Evolutionary conservation across 352 stramenopile species (phyloP), one percentile per base, ranked within the genome.

Genomic region (Globisporangium cylindrosporum): DNA sequence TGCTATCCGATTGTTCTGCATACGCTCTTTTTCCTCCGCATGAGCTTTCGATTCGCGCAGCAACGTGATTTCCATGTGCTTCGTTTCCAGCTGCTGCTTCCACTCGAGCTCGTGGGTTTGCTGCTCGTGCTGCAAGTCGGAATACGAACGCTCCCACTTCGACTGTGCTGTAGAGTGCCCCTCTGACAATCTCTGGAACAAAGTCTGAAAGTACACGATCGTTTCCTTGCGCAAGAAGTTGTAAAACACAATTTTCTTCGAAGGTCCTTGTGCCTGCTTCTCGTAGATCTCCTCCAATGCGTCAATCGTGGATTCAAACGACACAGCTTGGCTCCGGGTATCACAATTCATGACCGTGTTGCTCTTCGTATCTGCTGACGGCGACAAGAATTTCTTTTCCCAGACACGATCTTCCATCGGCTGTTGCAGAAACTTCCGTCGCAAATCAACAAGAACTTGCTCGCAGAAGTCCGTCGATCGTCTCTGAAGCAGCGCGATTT

Each of bases 231-330:
- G 78, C 0, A 93, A 55, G 71, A 93, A 95, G 36, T 87, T 74
- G 68, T 90, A 84, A 32, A 93, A 84, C 0, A 73, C 72, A 32
- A 82, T 79, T 59, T 90, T 93, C 68, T 89, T 89, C 5, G 87
- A 78, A 36, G 87, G 85, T 7, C 87, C 85, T 4, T 79, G 78
- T 51, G 85, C 87, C 32, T 78, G 69, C 2, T 66, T 63, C 29
- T 94, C 82, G 67, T 94, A 94, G 8, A 74, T 54, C 7, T 73
- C 56, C 70, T 91, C 85, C 25, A 93, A 56, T 1, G 73, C 57
- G 41, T 81, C 62, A 66, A 94, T 73, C 18, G 74, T 88, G 14
- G 59, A 68, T n/a, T 74, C 59, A 48, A 84, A 78, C 6, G 60
- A 60, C 36, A 3, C 12, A 27, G 14, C 22, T 41, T 29, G 48